Percentiles rank a stretch among this genome's conserved stretches.
phyloP scores from a whole-genome alignment of 345 rosid genomes.

The Ceriops tagal region DNA sequence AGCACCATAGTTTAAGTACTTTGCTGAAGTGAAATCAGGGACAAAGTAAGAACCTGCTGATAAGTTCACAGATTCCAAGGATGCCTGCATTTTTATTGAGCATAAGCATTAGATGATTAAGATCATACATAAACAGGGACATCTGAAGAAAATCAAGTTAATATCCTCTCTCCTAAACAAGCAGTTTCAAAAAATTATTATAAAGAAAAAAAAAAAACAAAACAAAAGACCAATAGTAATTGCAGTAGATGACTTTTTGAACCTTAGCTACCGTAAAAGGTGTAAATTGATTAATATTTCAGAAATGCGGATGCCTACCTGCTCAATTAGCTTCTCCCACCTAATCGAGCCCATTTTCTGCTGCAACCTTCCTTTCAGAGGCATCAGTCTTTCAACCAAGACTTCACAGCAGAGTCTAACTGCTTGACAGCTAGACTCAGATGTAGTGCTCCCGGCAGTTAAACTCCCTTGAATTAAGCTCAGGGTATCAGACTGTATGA shows the following conservation, averaged over 20 bases:
- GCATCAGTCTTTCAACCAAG: slow-evolving; percentile 61
- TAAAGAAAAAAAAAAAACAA: no score
- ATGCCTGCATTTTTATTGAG: slow-evolving; percentile 53
- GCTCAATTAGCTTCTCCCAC: slow-evolving; percentile 67
- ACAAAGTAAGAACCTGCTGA: slow-evolving; percentile 52
- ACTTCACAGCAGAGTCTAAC: slow-evolving; percentile 63
- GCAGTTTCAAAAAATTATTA: no score
- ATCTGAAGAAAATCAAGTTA: background rate
- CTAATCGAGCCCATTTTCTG: slow-evolving; percentile 45
- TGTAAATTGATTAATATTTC: background rate
- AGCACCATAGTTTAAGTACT: slow-evolving; percentile 85
- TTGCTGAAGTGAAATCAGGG: slow-evolving; percentile 51
- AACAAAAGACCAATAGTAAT: no score
- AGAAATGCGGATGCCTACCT: slow-evolving; percentile 42
- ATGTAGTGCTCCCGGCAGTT: slow-evolving; percentile 87
- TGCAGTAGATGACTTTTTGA: no score
- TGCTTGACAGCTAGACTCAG: slow-evolving; percentile 83
- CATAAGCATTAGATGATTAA: background rate
- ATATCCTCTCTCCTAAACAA: no score
- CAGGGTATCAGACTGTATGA: slow-evolving; percentile 66
- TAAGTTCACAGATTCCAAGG: slow-evolving; percentile 49
- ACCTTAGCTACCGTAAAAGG: no score
- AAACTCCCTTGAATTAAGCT: slow-evolving; percentile 69
- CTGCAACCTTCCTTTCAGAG: slow-evolving; percentile 45
- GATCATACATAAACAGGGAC: background rate